Evolutionary conservation across 768 basidiomycete species (phyloP).

Genomic region (Boletus insuetus): DNA sequence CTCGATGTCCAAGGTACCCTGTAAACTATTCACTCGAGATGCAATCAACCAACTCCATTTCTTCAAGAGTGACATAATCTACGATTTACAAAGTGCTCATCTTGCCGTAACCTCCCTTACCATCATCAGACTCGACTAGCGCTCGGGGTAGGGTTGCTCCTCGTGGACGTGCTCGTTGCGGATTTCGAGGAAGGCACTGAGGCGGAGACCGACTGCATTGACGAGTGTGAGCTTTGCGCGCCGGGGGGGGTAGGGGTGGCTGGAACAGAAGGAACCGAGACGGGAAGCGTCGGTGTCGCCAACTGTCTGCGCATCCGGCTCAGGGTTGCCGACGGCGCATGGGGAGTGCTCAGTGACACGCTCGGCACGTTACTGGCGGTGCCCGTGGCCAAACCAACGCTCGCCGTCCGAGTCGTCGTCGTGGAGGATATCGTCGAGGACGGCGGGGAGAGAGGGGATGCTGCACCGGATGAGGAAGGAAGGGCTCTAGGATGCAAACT

Average conservation of each 20-base stretch:
- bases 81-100: conserved; percentile 7
- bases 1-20: conserved; percentile 36
- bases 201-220: background rate
- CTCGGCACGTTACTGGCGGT: background rate
- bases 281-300: background rate
- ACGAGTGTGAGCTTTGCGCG: background rate
- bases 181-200: background rate
- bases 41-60: conserved; percentile 29
- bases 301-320: conserved; percentile 15
- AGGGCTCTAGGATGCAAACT: conserved; percentile 1
- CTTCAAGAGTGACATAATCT: conserved; percentile 11
- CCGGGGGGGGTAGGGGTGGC: background rate
- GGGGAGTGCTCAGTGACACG: background rate
- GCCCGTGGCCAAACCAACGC: background rate
- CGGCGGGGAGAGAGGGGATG: background rate
- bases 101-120: background rate
- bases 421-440: background rate
- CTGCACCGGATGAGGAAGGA: background rate
- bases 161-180: background rate
- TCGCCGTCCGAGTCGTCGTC: conserved; percentile 1
- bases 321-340: background rate
- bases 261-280: background rate
- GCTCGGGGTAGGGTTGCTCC: background rate
- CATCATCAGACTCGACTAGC: conserved; percentile 5
- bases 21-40: conserved; percentile 13